Percentiles rank a stretch among this genome's conserved stretches.
phyloP scores from a whole-genome alignment of 148 eudicot genomes.

The Silene uniflora region DNA sequence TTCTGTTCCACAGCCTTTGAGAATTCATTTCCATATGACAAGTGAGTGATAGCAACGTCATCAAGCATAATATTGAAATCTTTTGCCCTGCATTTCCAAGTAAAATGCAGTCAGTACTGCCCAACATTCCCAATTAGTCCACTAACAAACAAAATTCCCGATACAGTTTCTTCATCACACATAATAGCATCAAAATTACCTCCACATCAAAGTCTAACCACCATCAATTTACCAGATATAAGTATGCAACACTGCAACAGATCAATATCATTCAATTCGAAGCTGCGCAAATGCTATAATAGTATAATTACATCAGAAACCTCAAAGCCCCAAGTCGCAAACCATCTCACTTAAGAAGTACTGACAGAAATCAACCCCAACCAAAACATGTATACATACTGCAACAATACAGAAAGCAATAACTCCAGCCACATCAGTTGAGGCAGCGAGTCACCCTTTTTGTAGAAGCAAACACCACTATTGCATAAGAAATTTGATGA shows the following conservation, averaged over 20 bases:
- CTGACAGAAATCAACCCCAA: not conserved
- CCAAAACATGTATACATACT: no score
- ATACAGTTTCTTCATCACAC: not conserved
- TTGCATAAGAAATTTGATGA: not conserved
- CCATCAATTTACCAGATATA: no score
- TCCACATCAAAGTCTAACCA: no score
- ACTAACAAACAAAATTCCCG: not conserved
- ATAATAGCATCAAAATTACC: not conserved
- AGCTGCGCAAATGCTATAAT: not conserved
- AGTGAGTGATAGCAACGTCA: conserved; percentile 79
- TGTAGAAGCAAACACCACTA: not conserved
- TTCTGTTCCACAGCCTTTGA: conserved; percentile 97
- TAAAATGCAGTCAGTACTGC: not conserved
- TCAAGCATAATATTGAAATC: conserved; percentile 82
- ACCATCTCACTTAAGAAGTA: not conserved
- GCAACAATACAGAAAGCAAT: not conserved
- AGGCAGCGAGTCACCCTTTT: not conserved
- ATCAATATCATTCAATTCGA: not conserved
- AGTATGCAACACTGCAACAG: not conserved
- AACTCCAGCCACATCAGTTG: not conserved
- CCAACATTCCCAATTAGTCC: not conserved
- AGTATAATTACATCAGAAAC: not conserved
- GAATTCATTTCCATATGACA: conserved; percentile 88
- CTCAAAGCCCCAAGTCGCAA: not conserved
- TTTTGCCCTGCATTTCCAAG: conserved; percentile 44